Percentiles rank a stretch among this genome's conserved stretches.
Evolutionary conservation across 495 filamentous ascomycete genomes (phyloP).

Genomic region (Aspergillus campestris): DNA sequence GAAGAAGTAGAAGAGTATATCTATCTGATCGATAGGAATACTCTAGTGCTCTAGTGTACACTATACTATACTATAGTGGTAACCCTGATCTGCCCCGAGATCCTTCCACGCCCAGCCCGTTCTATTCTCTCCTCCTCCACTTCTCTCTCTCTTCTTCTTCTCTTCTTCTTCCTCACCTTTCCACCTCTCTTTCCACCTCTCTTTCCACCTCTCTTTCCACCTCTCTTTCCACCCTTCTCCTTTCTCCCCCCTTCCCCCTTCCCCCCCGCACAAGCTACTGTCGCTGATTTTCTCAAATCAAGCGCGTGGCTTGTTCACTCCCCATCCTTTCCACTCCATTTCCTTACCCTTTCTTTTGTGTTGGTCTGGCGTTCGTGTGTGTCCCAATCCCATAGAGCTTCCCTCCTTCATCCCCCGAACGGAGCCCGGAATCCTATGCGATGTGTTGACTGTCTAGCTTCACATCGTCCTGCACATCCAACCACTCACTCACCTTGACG

Average conservation of each 20-base stretch:
- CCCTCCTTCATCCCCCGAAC: slow-evolving; percentile 8
- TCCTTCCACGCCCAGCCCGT: background rate
- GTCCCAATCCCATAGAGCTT: slow-evolving; percentile 8
- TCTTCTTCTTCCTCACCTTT: slow-evolving; percentile 3
- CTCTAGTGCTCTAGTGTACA: no score
- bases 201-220: slow-evolving; percentile 6
- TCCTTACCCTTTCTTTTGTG: slow-evolving; percentile 21
- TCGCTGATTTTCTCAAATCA: slow-evolving; percentile 9
- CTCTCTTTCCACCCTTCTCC: slow-evolving; percentile 7
- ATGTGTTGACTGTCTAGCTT: slow-evolving; percentile 16
- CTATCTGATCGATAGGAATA: no score
- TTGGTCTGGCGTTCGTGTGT: slow-evolving; percentile 22
- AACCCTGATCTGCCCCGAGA: background rate
- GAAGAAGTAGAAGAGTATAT: no score
- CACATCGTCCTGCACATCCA: slow-evolving; percentile 17
- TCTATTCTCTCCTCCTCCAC: slow-evolving; percentile 1
- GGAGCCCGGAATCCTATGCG: slow-evolving; percentile 12
- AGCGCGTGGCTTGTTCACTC: slow-evolving; percentile 13
- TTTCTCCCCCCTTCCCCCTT: slow-evolving; percentile 1
- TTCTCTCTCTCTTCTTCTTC: slow-evolving; percentile 10
- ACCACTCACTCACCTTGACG: slow-evolving; percentile 21
- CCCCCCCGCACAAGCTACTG: slow-evolving; percentile 10
- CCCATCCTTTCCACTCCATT: slow-evolving; percentile 17
- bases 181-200: slow-evolving; percentile 1
- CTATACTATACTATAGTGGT: background rate